These are phyloP conservation scores for Seiridium cupressi DNA, from an alignment of 2,329 filamentous ascomycete species.

Conservation along the genomic window DNA sequence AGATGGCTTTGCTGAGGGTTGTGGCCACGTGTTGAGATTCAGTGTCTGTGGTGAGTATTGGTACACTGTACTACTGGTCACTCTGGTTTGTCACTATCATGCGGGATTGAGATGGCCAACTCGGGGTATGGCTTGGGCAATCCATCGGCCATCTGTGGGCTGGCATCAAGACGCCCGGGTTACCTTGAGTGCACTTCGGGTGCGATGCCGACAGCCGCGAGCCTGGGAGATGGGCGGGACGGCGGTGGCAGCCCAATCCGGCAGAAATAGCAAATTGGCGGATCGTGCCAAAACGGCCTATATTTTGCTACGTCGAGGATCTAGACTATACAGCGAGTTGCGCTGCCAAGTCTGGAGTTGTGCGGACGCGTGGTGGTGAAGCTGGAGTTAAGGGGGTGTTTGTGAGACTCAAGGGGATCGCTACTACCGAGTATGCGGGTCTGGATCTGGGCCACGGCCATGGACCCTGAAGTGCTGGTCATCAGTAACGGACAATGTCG, in stretches of 20 bases:
- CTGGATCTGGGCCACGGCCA: too few species aligned
- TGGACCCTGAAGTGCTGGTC: too few species aligned
- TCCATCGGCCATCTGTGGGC: background rate
- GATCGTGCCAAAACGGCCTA: background rate
- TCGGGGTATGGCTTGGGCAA: background rate
- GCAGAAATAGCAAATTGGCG: background rate
- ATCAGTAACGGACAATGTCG: too few species aligned
- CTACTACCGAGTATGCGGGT: background rate
- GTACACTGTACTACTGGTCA: background rate
- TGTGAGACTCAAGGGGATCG: background rate
- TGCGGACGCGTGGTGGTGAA: background rate
- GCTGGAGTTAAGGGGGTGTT: background rate
- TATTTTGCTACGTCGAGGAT: background rate
- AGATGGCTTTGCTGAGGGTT: background rate
- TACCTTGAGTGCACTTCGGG: too few species aligned
- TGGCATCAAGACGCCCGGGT: background rate
- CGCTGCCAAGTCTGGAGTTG: background rate
- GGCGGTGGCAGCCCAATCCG: background rate
- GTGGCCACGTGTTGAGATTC: background rate
- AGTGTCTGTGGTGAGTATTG: background rate
- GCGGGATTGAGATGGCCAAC: too few species aligned
- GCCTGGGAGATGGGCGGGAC: background rate
- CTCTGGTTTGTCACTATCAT: too few species aligned
- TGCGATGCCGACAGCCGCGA: background rate
- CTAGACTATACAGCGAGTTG: constrained; percentile 1